These are phyloP conservation scores for Trypanosoma cruzi DNA, from an alignment of 208 protist genomes.

Conservation along the genomic window DNA sequence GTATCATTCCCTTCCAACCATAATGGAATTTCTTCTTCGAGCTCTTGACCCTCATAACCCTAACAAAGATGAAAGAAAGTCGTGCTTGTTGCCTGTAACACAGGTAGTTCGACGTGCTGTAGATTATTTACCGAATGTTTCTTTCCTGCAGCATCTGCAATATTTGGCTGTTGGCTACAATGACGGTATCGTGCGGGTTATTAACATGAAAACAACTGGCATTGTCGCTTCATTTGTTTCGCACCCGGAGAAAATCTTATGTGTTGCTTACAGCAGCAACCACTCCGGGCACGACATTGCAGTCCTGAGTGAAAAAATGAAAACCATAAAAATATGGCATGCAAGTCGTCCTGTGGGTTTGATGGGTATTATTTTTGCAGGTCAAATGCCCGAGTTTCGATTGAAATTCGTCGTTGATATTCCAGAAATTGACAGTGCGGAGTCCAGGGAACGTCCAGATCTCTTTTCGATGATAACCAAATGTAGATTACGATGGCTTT, in stretches of 20 bases:
- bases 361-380: slow-evolving; percentile 25
- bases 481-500: slow-evolving; percentile 76
- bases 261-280: slow-evolving; percentile 80
- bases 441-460: slow-evolving; percentile 10
- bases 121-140: slow-evolving; percentile 63
- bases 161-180: slow-evolving; percentile 62
- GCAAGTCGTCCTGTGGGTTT: slow-evolving; percentile 29
- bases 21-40: slow-evolving; percentile 33
- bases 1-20: slow-evolving; percentile 23
- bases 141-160: slow-evolving; percentile 70
- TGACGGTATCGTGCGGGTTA: slow-evolving; percentile 68
- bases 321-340: slow-evolving; percentile 66
- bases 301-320: slow-evolving; percentile 64
- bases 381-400: slow-evolving; percentile 24
- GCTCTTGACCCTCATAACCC: slow-evolving; percentile 44
- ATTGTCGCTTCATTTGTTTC: slow-evolving; percentile 64
- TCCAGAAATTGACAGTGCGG: slow-evolving; percentile 4
- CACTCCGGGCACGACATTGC: slow-evolving; percentile 68
- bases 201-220: slow-evolving; percentile 62
- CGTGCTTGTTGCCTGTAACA: slow-evolving; percentile 42
- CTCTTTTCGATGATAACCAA: slow-evolving; percentile 31
- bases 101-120: slow-evolving; percentile 49
- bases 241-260: slow-evolving; percentile 48
- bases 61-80: slow-evolving; percentile 36
- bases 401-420: slow-evolving; percentile 23